Base-by-base conservation (phyloP, 208 protist genomes). In the Phytomonas sp. region DNA sequence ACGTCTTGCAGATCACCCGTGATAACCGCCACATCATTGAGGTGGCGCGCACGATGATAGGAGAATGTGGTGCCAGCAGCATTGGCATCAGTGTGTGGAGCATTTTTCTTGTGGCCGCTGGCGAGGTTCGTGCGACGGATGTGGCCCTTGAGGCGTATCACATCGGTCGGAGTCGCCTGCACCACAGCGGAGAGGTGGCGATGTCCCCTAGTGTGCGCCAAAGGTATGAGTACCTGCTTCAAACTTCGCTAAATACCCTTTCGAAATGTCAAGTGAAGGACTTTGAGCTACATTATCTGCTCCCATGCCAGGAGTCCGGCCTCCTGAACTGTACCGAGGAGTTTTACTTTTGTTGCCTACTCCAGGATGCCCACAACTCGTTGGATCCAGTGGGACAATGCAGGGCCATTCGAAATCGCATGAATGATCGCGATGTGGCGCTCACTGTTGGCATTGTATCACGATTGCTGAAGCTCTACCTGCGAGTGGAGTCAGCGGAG, bases 341-440 rank as follows among this genome's bases (percentile, higher is more conserved):
- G 67, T 87, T 90, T 65, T 92, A 88, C 70, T 83, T 72, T 53
- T 70, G 75, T 61, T 87, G 79, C 51, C 73, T 94, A 17, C 73
- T 91, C 40, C 85, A 94, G 62, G 82, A 94, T 34, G 88, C 88
- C 1, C 83, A 92, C 78, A 88, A 88, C 73, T 79, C 81, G 8
- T 78, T 81, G 67, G 70, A 83, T 37, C 83, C 88, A n/a, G 72
- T 67, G 23, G 77, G 81, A 30, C 78, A 81, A 13, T 80, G 80
- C 11, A 79, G 75, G n/a, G 75, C 77, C 53, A 62, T 91, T n/a
- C 46, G 80, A 23, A 43, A 69, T 8, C 72, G 77, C 29, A 84
- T 94, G 71, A 70, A 62, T 28, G 76, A 76, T 33, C 70, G 56
- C 0, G 73, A 76, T 9, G 75, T 89, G 0, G 74, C 79, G 0